Percentiles rank a stretch among this genome's conserved stretches.
These are phyloP conservation scores for Wallacemonas sp. DNA, from an alignment of 208 protist species.

Conservation along the genomic window DNA sequence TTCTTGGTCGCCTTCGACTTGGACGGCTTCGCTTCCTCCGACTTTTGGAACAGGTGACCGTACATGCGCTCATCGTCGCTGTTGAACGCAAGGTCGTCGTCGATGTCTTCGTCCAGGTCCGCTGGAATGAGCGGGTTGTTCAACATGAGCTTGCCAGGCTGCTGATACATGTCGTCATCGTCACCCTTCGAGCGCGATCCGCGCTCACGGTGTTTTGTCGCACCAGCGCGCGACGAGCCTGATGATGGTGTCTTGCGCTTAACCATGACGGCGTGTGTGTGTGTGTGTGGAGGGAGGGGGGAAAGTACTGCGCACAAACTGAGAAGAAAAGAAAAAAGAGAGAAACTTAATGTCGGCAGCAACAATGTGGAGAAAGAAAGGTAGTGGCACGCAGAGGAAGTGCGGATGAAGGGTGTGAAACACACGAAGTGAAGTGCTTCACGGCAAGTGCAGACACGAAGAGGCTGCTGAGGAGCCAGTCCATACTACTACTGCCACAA, in stretches of 20 bases:
- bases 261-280: conserved; percentile 1
- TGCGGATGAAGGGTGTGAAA: neutral
- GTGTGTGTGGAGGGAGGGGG: no score
- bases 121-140: conserved; percentile 84
- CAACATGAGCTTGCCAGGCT: conserved; percentile 66
- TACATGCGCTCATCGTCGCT: conserved; percentile 90
- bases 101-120: conserved; percentile 89
- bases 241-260: conserved; percentile 3
- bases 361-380: neutral
- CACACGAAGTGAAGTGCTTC: neutral
- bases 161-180: conserved; percentile 43
- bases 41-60: conserved; percentile 73
- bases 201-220: neutral
- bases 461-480: no score
- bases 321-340: neutral
- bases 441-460: no score
- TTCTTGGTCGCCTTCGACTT: conserved; percentile 10
- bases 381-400: neutral
- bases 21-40: conserved; percentile 17
- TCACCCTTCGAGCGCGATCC: conserved; percentile 4
- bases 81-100: conserved; percentile 91
- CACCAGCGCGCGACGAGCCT: neutral
- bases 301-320: neutral
- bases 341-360: neutral
- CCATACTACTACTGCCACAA: no score